Evolutionary conservation across 2,329 filamentous ascomycete species (phyloP).

Genomic region (Neobulgaria alba): DNA sequence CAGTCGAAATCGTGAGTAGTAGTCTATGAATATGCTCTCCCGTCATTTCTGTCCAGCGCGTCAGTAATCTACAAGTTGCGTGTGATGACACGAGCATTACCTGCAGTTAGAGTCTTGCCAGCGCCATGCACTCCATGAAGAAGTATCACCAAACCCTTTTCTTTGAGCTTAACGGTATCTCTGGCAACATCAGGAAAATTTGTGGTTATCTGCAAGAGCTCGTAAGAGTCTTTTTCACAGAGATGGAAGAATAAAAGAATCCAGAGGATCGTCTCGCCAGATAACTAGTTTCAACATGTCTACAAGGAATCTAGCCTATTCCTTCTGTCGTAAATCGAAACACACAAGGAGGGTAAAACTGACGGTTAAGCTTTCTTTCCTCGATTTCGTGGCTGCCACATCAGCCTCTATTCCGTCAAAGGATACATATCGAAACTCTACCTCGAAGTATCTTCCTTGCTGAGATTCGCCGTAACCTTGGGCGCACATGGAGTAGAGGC

Average conservation of each 20-base stretch:
- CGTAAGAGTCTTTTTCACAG: constrained; percentile 10
- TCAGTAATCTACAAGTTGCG: too few relatives aligned
- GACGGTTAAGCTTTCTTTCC: neutral
- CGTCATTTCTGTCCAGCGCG: constrained; percentile 15
- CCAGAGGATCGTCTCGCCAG: too few relatives aligned
- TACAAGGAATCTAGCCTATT: neutral
- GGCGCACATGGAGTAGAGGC: constrained; percentile 6
- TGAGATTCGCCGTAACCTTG: constrained; percentile 8
- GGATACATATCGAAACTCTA: neutral
- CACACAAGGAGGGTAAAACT: too few relatives aligned
- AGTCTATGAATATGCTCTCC: constrained; percentile 10
- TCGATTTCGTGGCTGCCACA: neutral
- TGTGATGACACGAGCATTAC: too few relatives aligned
- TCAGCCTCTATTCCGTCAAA: neutral
- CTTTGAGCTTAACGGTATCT: constrained; percentile 9
- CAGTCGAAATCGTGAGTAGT: constrained; percentile 12
- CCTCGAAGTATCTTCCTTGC: neutral
- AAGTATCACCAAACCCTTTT: constrained; percentile 12
- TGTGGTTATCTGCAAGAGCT: constrained; percentile 9
- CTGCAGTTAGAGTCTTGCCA: constrained; percentile 31
- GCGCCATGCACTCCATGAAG: constrained; percentile 13
- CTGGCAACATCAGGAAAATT: constrained; percentile 11
- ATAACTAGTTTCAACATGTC: neutral
- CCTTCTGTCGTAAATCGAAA: neutral
- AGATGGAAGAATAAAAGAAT: neutral